Evolutionary conservation across 2,329 filamentous ascomycete species (phyloP).

Genomic region (Fusarium albosuccineum): DNA sequence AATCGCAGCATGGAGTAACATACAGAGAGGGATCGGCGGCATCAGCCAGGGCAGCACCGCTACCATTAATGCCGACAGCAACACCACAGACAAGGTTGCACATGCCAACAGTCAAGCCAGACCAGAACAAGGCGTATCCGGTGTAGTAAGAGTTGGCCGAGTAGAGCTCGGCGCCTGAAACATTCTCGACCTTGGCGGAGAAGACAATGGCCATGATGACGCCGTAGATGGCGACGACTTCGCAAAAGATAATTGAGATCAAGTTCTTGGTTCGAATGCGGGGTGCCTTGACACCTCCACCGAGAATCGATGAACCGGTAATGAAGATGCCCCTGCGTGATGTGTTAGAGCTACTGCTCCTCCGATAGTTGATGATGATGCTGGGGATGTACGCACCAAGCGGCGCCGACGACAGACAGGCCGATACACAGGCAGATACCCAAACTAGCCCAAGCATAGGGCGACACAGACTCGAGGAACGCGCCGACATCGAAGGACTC

Average conservation of each 20-base stretch:
- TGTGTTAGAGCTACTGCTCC: slow-evolving; percentile 33
- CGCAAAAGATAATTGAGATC: slow-evolving; percentile 99
- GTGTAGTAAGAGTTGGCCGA: slow-evolving; percentile 90
- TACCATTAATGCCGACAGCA: slow-evolving; percentile 97
- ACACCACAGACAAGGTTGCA: slow-evolving; percentile 98
- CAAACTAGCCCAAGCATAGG: slow-evolving; percentile 90
- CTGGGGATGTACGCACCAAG: slow-evolving; percentile 76
- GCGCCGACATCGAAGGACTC: slow-evolving; percentile 97
- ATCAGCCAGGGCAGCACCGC: slow-evolving; percentile 94
- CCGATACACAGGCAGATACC: slow-evolving; percentile 97
- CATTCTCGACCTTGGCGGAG: slow-evolving; percentile 83
- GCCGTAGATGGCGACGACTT: slow-evolving; percentile 99
- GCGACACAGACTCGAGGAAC: slow-evolving; percentile 94
- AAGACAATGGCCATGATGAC: slow-evolving; percentile 99
- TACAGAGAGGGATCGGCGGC: slow-evolving; percentile 92
- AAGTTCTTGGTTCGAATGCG: slow-evolving; percentile 99
- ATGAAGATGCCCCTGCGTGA: slow-evolving; percentile 93
- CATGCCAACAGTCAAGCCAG: slow-evolving; percentile 90
- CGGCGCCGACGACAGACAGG: slow-evolving; percentile 94
- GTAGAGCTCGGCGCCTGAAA: slow-evolving; percentile 75
- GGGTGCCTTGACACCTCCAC: slow-evolving; percentile 95
- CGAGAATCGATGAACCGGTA: slow-evolving; percentile 96
- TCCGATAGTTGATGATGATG: slow-evolving; percentile 12
- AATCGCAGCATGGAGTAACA: slow-evolving; percentile 52
- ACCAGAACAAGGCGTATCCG: slow-evolving; percentile 96